Conservation (phyloP, 2,329 filamentous ascomycete genomes). For the Coleophoma cylindrospora region DNA sequence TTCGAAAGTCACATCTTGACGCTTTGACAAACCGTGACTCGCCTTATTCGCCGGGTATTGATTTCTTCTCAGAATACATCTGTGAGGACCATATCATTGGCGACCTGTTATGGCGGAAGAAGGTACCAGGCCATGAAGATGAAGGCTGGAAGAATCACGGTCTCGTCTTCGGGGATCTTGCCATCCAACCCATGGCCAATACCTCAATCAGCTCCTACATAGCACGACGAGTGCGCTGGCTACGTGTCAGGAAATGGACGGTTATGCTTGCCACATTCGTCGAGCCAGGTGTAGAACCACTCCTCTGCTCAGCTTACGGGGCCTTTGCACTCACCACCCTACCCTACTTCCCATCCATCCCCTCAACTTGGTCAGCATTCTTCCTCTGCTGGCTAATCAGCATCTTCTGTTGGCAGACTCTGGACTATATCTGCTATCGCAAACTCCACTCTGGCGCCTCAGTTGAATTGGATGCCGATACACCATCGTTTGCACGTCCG, state of each 20-base stretch:
- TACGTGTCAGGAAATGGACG: conserved; percentile 91
- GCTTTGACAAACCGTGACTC: conserved; percentile 49
- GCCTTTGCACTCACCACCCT: conserved; percentile 74
- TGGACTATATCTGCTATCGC: conserved; percentile 70
- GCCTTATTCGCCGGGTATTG: conserved; percentile 61
- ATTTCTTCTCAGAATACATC: conserved; percentile 93
- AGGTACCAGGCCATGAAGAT: conserved; percentile 40
- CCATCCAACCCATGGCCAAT: conserved; percentile 80
- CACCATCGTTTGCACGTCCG: conserved; percentile 68
- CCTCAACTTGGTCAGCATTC: conserved; percentile 65
- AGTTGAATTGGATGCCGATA: conserved; percentile 65
- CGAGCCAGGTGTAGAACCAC: conserved; percentile 85
- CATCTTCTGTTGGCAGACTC: conserved; percentile 64
- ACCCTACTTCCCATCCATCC: conserved; percentile 55
- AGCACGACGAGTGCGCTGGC: conserved; percentile 79
- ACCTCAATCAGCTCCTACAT: conserved; percentile 77
- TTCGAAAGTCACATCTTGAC: conserved; percentile 85
- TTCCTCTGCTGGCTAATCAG: conserved; percentile 59
- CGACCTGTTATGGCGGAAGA: conserved; percentile 79
- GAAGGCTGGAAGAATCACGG: conserved; percentile 61
- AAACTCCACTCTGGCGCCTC: conserved; percentile 70
- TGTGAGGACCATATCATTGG: conserved; percentile 97
- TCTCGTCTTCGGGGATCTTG: conserved; percentile 78
- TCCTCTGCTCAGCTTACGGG: conserved; percentile 78
- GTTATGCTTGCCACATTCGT: conserved; percentile 84